Percentiles rank a stretch among this genome's conserved stretches.
These are phyloP conservation scores for Sapria himalayana DNA, from an alignment of 345 rosid genomes.

Conservation along the genomic window DNA sequence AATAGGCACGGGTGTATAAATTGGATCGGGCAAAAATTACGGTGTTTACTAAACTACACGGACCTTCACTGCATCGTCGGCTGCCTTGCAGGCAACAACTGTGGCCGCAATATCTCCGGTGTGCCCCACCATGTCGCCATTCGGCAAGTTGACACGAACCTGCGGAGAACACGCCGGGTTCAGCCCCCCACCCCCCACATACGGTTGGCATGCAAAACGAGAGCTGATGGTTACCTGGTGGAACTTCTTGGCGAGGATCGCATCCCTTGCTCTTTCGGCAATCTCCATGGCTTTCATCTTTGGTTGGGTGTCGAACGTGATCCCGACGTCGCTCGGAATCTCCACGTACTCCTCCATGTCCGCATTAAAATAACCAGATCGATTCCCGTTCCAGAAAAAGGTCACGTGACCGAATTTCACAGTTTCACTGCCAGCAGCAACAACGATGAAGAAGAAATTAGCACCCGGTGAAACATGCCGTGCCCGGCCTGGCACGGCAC, in stretches of 20 bases:
- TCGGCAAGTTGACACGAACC: constrained; percentile 85
- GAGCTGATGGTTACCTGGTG: constrained; percentile 64
- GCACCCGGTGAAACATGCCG: no score
- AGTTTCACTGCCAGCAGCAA: constrained; percentile 39
- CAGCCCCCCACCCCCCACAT: no score
- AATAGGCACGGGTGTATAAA: not conserved
- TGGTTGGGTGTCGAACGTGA: constrained; percentile 80
- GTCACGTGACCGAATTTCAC: constrained; percentile 95
- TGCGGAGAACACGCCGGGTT: no score
- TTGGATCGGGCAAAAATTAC: not conserved
- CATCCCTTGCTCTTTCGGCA: constrained; percentile 72
- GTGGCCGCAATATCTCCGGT: constrained; percentile 86
- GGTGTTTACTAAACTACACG: no score
- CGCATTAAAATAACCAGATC: constrained; percentile 64
- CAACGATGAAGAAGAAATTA: no score
- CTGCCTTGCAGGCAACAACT: constrained; percentile 70
- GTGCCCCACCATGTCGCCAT: constrained; percentile 95
- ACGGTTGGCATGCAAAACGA: no score
- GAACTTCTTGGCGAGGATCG: constrained; percentile 63
- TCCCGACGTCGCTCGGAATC: constrained; percentile 84
- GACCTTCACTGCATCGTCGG: constrained; percentile 86
- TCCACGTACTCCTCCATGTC: constrained; percentile 77
- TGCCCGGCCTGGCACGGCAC: no score
- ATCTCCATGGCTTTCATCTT: constrained; percentile 86
- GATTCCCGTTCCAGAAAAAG: constrained; percentile 97